Conservation (phyloP, 2,329 filamentous ascomycete genomes). For the Ciborinia camelliae region DNA sequence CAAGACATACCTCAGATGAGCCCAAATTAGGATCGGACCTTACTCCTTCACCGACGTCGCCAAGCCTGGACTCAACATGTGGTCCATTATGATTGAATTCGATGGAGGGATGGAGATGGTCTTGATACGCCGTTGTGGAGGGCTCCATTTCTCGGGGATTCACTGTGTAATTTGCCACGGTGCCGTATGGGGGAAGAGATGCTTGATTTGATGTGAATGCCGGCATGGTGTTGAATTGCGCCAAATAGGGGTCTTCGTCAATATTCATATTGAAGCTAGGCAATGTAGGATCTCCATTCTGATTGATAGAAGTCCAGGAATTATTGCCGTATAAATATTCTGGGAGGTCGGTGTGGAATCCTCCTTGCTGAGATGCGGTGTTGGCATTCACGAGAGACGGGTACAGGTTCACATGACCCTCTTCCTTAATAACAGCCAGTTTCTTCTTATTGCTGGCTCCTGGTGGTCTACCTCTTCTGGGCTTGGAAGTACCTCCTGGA, state of each 20-base stretch:
- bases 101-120: neutral
- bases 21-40: slow-evolving; percentile 2
- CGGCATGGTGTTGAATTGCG: neutral
- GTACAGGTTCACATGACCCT: neutral
- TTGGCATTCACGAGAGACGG: neutral
- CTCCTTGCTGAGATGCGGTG: neutral
- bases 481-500: neutral
- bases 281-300: neutral
- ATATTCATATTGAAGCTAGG: neutral
- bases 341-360: neutral
- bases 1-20: neutral
- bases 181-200: neutral
- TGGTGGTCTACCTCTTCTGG: slow-evolving; percentile 12
- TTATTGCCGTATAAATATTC: neutral
- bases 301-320: neutral
- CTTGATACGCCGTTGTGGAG: neutral
- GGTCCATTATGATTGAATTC: neutral
- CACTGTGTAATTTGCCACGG: neutral
- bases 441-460: slow-evolving; percentile 5
- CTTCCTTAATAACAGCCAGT: neutral
- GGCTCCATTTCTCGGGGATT: neutral
- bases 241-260: neutral
- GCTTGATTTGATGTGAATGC: neutral
- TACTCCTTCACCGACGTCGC: neutral
- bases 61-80: neutral